phyloP scores from a whole-genome alignment of 1,284 basidiomycete species.

The Tylopilus sp. region DNA sequence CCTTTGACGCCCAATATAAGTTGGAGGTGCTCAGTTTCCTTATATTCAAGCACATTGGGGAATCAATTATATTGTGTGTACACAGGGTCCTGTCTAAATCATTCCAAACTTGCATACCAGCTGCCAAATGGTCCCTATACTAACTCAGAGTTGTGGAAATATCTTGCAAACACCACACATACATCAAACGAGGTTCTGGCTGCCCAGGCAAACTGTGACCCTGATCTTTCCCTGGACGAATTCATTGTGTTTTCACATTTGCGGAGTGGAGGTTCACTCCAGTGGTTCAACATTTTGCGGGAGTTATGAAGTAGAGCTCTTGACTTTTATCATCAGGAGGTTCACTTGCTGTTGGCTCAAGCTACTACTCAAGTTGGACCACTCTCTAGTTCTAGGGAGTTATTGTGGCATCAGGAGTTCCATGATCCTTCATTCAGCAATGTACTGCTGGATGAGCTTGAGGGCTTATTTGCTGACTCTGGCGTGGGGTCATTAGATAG shows the following conservation, averaged over 20 bases:
- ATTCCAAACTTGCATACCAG: not conserved
- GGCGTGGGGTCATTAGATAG: not conserved
- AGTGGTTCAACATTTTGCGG: not conserved
- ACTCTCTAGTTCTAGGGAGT: not conserved
- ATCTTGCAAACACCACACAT: not conserved
- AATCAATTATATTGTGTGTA: not conserved
- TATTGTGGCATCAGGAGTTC: not conserved
- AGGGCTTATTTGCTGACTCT: not conserved
- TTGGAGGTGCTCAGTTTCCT: not conserved
- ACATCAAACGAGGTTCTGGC: not conserved
- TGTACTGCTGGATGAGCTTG: not conserved
- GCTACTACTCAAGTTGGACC: not conserved
- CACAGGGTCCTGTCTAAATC: not conserved
- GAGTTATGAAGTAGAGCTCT: not conserved
- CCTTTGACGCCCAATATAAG: not conserved
- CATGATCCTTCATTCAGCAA: not conserved
- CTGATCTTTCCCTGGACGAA: not conserved
- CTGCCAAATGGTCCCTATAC: not conserved
- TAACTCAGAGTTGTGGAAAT: not conserved
- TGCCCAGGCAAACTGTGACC: not conserved
- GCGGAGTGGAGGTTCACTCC: not conserved
- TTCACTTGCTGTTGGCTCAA: not conserved
- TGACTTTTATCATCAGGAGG: not conserved
- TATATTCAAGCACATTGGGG: not conserved
- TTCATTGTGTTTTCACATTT: not conserved